A percentile compares a stretch with the other conserved stretches of the same genome.
Evolutionary conservation across 768 basidiomycete genomes (phyloP).

Genomic region (Gloeostereum incarnatum): DNA sequence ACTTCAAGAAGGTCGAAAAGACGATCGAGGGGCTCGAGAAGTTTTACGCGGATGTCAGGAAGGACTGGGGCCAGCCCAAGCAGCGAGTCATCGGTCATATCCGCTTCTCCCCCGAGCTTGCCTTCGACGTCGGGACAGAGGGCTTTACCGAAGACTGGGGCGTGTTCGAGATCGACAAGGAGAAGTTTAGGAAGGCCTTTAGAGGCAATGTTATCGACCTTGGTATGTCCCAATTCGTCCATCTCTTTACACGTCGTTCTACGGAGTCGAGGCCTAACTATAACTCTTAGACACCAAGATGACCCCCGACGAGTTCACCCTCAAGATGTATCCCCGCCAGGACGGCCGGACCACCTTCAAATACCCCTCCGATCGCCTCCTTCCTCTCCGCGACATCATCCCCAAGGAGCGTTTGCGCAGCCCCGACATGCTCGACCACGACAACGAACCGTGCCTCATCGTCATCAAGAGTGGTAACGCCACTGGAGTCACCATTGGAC

Average conservation of each 20-base stretch:
- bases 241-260: too few relatives aligned
- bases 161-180: constrained; percentile 16
- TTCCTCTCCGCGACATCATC: constrained; percentile 18
- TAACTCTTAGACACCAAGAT: too few relatives aligned
- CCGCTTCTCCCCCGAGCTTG: constrained; percentile 20
- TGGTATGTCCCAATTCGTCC: too few relatives aligned
- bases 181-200: constrained; percentile 14
- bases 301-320: too few relatives aligned
- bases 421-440: constrained; percentile 19
- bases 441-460: constrained; percentile 20
- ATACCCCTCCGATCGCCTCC: constrained; percentile 20
- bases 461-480: constrained; percentile 26
- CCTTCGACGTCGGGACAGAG: constrained; percentile 10
- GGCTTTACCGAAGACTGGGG: constrained; percentile 19
- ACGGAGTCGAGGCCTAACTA: too few relatives aligned
- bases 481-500: constrained; percentile 27
- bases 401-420: constrained; percentile 20
- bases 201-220: constrained; percentile 23
- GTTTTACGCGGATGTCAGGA: constrained; percentile 9
- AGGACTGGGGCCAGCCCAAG: constrained; percentile 17
- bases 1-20: constrained; percentile 8
- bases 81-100: constrained; percentile 23
- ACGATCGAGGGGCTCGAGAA: constrained; percentile 10
- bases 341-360: too few relatives aligned
- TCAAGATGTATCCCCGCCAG: too few relatives aligned